Evolutionary conservation across 306 rosid species (phyloP), one percentile per base, ranked within the genome.

Genomic region (Cucurbita argyrosperma): DNA sequence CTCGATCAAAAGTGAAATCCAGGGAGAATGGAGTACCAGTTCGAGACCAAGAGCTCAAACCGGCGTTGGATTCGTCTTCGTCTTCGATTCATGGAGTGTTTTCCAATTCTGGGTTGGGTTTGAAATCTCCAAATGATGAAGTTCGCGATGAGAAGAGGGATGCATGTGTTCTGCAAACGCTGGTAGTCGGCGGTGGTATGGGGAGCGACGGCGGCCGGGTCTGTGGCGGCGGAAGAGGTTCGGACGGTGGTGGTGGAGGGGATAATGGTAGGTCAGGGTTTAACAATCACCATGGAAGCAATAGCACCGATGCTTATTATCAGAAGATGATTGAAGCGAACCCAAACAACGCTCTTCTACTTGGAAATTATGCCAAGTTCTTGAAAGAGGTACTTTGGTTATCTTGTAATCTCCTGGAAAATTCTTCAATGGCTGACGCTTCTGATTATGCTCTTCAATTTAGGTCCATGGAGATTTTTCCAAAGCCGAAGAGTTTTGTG

Each of bases 311-410:
- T 76, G 81, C 82, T 76, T 87, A 89, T 83, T 93, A 90, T 77
- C 86, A 65, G 75, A 79, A 74, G 73, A 89, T 93, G 96, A 89
- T 93, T 55, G 83, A 82, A 80, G 87, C 96, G 14, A 77, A 90
- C 83, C 96, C 98, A 3, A 79, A 76, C 72, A 83, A 86, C 77
- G 79, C 88, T 18, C 96, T 92, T 77, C 66, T 92, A 72, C 96
- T 92, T 5, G 89, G 89, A 76, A 92, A 88, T 80, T 92, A 90
- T 74, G 98, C 93, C 4, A 93, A 83, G 85, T 93, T 90, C 82
- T 83, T 89, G 81, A 89, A 86, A 80, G 92, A 93, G 92, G 97
- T 90, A 75, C 5, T 15, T 69, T 26, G 30, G 8, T 7, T 46
- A 4, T 37, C 15, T 69, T 69, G 13, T 37, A n/a, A 53, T 14